phyloP scores from a whole-genome alignment of 108 stramenopile genomes.

The Aurantiochytrium sp. region DNA sequence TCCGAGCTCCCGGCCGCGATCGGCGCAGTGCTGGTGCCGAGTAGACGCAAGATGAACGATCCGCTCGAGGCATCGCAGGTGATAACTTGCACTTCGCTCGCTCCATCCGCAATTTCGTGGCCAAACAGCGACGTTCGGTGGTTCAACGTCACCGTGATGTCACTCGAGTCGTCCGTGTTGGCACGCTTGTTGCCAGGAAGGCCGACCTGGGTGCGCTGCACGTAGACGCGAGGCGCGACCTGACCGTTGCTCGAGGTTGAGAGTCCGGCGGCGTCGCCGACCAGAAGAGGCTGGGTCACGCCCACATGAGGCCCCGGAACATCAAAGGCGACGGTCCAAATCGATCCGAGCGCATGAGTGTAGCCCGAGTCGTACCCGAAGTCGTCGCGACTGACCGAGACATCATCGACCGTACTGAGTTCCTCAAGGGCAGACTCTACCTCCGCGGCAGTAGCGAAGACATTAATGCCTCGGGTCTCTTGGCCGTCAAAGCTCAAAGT shows the following conservation, averaged over 20 bases:
- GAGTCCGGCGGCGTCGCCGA: not conserved
- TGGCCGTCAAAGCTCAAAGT: conserved; percentile 38
- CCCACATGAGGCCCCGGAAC: not conserved
- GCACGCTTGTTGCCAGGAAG: not conserved
- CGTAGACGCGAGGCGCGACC: not conserved
- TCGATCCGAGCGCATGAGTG: not conserved
- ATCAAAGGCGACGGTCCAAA: not conserved
- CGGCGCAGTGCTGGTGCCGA: not conserved
- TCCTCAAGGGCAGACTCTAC: conserved; percentile 54
- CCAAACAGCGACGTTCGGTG: not conserved
- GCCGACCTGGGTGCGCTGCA: not conserved
- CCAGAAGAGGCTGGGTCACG: not conserved
- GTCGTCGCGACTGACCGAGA: conserved; percentile 44
- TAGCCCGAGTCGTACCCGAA: not conserved
- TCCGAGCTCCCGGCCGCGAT: not conserved
- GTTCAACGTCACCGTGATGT: not conserved
- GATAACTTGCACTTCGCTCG: not conserved
- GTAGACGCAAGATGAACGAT: not conserved
- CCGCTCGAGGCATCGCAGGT: conserved; percentile 17
- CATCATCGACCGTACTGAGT: conserved; percentile 51
- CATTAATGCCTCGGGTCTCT: conserved; percentile 44
- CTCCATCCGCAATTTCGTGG: not conserved
- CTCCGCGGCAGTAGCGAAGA: conserved; percentile 57
- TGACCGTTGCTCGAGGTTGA: not conserved
- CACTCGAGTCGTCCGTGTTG: not conserved